These are phyloP conservation scores for Aspergillus terreus DNA, from an alignment of 2,329 filamentous ascomycete genomes.

Conservation along the genomic window DNA sequence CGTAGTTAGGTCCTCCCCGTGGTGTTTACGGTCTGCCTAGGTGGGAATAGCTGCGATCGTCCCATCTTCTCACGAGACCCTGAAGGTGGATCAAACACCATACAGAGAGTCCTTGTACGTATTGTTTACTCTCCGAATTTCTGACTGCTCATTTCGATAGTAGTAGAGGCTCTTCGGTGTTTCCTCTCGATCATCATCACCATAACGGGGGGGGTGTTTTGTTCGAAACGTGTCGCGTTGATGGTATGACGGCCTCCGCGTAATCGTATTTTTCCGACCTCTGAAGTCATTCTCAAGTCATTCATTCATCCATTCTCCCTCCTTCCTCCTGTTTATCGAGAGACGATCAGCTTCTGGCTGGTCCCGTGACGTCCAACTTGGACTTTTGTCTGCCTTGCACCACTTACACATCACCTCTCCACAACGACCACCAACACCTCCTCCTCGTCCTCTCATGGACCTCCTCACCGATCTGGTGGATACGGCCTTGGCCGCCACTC, in stretches of 20 bases:
- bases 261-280: not conserved
- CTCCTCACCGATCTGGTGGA: conserved; percentile 11
- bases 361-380: not conserved
- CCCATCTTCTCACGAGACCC: conserved; percentile 13
- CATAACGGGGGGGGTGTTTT: not conserved
- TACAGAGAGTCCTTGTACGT: not conserved
- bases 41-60: not conserved
- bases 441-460: too few species aligned
- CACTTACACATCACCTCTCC: not conserved
- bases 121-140: conserved; percentile 1
- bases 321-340: not conserved
- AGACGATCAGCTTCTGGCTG: not conserved
- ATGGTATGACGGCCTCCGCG: conserved; percentile 7
- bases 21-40: not conserved
- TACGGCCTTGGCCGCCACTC: conserved; percentile 10
- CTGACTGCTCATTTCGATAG: conserved; percentile 13
- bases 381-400: too few species aligned
- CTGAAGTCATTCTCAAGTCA: not conserved
- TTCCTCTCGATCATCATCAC: conserved; percentile 6
- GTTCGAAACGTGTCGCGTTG: conserved; percentile 12
- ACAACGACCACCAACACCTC: not conserved
- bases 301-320: not conserved
- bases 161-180: conserved; percentile 9
- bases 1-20: not conserved
- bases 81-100: conserved; percentile 9